These are phyloP conservation scores for Takashimella koratensis DNA, from an alignment of 1,284 basidiomycete genomes.

Conservation along the genomic window DNA sequence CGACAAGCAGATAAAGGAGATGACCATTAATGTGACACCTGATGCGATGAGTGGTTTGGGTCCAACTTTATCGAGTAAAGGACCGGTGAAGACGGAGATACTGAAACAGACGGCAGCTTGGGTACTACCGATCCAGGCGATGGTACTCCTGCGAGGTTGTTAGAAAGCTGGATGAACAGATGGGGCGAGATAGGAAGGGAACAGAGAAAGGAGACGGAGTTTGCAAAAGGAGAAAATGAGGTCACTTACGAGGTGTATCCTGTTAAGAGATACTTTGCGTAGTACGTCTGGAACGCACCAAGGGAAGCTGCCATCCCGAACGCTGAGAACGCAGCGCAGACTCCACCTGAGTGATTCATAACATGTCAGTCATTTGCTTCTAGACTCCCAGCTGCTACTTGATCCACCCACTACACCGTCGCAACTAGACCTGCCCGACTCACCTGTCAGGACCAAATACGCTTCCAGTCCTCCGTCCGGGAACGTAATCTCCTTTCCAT, in stretches of 20 bases:
- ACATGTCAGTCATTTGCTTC: slow-evolving; percentile 2
- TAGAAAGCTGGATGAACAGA: background rate
- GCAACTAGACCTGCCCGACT: slow-evolving; percentile 25
- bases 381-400: too few species aligned
- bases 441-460: background rate
- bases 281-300: slow-evolving; percentile 41
- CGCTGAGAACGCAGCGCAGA: slow-evolving; percentile 35
- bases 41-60: slow-evolving; percentile 27
- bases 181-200: too few species aligned
- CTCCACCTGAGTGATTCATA: slow-evolving; percentile 24
- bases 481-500: slow-evolving; percentile 18
- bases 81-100: slow-evolving; percentile 32
- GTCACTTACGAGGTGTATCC: slow-evolving; percentile 24
- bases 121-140: slow-evolving; percentile 37
- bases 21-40: slow-evolving; percentile 22
- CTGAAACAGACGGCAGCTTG: slow-evolving; percentile 36
- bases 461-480: slow-evolving; percentile 23
- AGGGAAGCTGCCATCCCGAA: slow-evolving; percentile 34
- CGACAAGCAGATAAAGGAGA: slow-evolving; percentile 29
- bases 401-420: too few species aligned
- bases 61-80: slow-evolving; percentile 39
- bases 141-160: slow-evolving; percentile 17
- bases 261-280: slow-evolving; percentile 24
- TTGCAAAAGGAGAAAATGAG: background rate
- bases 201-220: too few species aligned